A percentile compares a stretch with the other conserved stretches of the same genome.
Conservation (phyloP, 2,329 filamentous ascomycete species). For the Didymella pinodella region DNA sequence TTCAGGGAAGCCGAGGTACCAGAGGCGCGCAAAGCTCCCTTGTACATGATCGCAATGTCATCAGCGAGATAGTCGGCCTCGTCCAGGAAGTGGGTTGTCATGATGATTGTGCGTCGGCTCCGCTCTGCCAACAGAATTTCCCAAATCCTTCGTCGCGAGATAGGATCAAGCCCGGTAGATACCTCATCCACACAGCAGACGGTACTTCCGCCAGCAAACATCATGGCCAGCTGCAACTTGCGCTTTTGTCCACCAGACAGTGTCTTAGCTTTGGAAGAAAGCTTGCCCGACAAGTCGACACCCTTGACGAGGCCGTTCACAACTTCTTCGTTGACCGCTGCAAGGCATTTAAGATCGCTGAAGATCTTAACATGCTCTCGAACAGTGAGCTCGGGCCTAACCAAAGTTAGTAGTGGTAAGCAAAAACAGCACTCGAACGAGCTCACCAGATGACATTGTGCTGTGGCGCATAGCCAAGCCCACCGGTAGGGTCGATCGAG, state of each 20-base stretch:
- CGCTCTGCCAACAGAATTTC: slow-evolving; percentile 86
- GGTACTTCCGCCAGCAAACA: slow-evolving; percentile 85
- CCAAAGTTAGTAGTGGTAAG: slow-evolving; percentile 43
- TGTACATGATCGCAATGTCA: slow-evolving; percentile 84
- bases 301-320: slow-evolving; percentile 57
- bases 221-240: slow-evolving; percentile 89
- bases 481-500: slow-evolving; percentile 32
- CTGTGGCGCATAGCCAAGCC: slow-evolving; percentile 39
- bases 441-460: slow-evolving; percentile 37
- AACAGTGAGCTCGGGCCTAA: slow-evolving; percentile 39
- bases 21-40: slow-evolving; percentile 78
- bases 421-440: no score
- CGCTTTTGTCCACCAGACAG: slow-evolving; percentile 89
- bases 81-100: slow-evolving; percentile 91
- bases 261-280: slow-evolving; percentile 72
- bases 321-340: slow-evolving; percentile 55
- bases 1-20: slow-evolving; percentile 86
- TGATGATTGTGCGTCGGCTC: slow-evolving; percentile 77
- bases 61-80: slow-evolving; percentile 88
- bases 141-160: slow-evolving; percentile 88
- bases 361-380: slow-evolving; percentile 42
- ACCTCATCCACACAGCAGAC: slow-evolving; percentile 92
- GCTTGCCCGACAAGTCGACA: slow-evolving; percentile 78
- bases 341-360: slow-evolving; percentile 37
- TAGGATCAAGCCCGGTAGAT: slow-evolving; percentile 82